Evolutionary conservation across 768 basidiomycete species (phyloP).

Genomic region (Rhodocollybia butyracea): DNA sequence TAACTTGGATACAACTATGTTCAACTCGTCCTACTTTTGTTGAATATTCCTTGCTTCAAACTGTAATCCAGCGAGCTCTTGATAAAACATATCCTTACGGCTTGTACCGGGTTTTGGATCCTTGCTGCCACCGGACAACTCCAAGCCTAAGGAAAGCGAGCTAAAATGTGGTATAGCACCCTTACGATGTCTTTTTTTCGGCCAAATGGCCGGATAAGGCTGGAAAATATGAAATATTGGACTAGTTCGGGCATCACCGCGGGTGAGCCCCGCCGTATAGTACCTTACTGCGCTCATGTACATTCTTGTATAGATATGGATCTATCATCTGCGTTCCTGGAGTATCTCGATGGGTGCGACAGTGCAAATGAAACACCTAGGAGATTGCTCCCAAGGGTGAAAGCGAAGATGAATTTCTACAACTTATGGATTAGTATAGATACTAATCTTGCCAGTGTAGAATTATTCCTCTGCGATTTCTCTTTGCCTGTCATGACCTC

Average conservation of each 20-base stretch:
- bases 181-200: slow-evolving; percentile 18
- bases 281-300: no score
- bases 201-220: no score
- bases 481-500: no score
- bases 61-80: slow-evolving; percentile 23
- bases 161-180: slow-evolving; percentile 24
- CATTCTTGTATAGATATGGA: slow-evolving; percentile 24
- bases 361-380: slow-evolving; percentile 11
- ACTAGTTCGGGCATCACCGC: slow-evolving; percentile 35
- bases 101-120: slow-evolving; percentile 32
- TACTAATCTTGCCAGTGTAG: no score
- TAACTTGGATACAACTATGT: slow-evolving; percentile 9
- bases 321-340: slow-evolving; percentile 30
- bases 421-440: slow-evolving; percentile 19
- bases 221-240: no score
- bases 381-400: slow-evolving; percentile 18
- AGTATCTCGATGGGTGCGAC: slow-evolving; percentile 23
- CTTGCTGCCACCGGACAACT: slow-evolving; percentile 30
- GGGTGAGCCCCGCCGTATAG: no score
- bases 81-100: slow-evolving; percentile 29
- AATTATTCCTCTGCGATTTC: no score
- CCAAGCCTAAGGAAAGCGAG: slow-evolving; percentile 32
- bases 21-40: not conserved
- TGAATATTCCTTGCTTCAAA: slow-evolving; percentile 15
- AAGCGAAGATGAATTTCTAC: slow-evolving; percentile 25